Conservation (phyloP, 2,329 filamentous ascomycete genomes). For the Penicillium digitatum region DNA sequence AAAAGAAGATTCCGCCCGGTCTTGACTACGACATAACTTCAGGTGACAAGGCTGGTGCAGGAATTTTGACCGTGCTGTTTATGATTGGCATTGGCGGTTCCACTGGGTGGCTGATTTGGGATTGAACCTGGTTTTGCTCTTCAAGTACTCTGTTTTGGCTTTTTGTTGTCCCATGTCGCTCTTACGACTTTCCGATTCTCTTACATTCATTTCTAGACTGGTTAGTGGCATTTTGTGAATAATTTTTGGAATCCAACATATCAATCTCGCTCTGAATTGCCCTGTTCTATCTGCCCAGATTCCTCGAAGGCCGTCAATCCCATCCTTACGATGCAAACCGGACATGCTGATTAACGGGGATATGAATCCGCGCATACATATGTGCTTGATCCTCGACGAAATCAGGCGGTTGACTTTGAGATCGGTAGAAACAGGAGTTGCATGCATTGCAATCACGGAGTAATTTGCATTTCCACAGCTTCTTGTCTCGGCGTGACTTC, state of each 20-base stretch:
- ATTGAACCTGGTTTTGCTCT: constrained; percentile 15
- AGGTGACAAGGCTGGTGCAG: constrained; percentile 43
- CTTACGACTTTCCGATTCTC: neutral
- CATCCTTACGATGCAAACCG: neutral
- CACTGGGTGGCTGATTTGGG: constrained; percentile 38
- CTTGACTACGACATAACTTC: constrained; percentile 26
- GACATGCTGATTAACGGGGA: neutral
- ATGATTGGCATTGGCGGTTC: constrained; percentile 34
- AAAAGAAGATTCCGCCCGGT: constrained; percentile 7
- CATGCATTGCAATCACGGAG: neutral
- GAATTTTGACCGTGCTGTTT: constrained; percentile 41
- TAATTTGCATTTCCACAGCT: constrained; percentile 2
- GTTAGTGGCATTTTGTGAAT: constrained; percentile 12
- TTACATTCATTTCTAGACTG: neutral
- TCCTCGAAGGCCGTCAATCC: neutral
- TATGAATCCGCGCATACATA: neutral
- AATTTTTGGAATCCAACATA: constrained; percentile 7
- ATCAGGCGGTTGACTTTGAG: neutral
- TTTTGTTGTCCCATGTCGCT: neutral
- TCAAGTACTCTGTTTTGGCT: neutral
- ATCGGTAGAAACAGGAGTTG: constrained; percentile 9
- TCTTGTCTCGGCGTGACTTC: constrained; percentile 2
- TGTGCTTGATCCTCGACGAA: neutral
- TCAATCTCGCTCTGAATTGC: neutral
- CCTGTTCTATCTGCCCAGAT: too few species aligned